These are phyloP conservation scores for Fusarium marasasianum DNA, from an alignment of 2,329 filamentous ascomycete species.

Conservation along the genomic window DNA sequence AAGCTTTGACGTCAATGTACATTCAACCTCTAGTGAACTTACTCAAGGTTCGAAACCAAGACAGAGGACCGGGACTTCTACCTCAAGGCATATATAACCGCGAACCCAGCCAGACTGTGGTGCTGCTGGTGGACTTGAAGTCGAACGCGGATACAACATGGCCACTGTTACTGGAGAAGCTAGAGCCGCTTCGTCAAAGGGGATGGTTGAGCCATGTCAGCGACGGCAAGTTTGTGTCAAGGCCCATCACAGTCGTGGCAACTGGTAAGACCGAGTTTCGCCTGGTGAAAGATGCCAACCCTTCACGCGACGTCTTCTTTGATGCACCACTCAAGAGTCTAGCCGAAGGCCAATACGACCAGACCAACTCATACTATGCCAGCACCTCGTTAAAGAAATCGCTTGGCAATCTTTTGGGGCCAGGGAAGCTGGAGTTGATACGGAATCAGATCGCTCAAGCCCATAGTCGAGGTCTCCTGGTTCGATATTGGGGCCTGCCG, in stretches of 20 bases:
- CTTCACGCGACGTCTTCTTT: constrained; percentile 67
- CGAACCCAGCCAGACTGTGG: constrained; percentile 62
- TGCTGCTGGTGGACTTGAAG: constrained; percentile 77
- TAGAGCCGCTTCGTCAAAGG: constrained; percentile 66
- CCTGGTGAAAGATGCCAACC: constrained; percentile 32
- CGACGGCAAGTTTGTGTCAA: constrained; percentile 58
- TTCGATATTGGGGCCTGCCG: constrained; percentile 69
- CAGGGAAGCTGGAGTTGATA: constrained; percentile 54
- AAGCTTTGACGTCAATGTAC: constrained; percentile 71
- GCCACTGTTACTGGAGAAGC: constrained; percentile 43
- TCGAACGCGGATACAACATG: constrained; percentile 47
- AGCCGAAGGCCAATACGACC: constrained; percentile 52
- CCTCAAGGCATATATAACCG: constrained; percentile 66
- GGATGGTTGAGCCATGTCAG: constrained; percentile 67
- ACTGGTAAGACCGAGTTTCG: constrained; percentile 60
- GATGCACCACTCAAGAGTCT: constrained; percentile 68
- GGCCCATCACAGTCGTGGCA: constrained; percentile 74
- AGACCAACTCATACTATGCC: constrained; percentile 72
- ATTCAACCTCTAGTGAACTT: constrained; percentile 70
- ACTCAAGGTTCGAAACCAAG: constrained; percentile 58
- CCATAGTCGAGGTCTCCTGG: constrained; percentile 63
- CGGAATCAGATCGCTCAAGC: constrained; percentile 58
- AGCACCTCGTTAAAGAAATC: constrained; percentile 64
- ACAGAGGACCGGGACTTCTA: neutral
- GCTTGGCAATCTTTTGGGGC: constrained; percentile 61